A percentile compares a stretch with the other conserved stretches of the same genome.
phyloP scores from a whole-genome alignment of 805 yeast species.

The Debaryomyces maramus region DNA sequence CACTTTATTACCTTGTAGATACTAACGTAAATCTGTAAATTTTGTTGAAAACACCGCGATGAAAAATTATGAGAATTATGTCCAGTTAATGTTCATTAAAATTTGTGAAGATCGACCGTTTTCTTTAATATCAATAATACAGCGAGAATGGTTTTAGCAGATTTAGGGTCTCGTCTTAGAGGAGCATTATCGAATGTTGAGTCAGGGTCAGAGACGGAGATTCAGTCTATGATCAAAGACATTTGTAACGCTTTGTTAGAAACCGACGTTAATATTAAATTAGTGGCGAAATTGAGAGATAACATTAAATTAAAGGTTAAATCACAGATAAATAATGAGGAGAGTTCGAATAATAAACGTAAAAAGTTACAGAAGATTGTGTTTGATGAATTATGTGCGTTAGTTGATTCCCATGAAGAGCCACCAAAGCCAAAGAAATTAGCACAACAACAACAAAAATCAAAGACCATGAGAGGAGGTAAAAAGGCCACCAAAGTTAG shows the following conservation, averaged over 20 bases:
- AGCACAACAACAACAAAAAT: constrained; percentile 11
- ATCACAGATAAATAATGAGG: constrained; percentile 50
- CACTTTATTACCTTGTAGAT: too few relatives aligned
- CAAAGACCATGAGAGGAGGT: constrained; percentile 28
- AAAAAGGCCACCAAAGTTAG: constrained; percentile 20
- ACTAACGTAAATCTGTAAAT: too few relatives aligned
- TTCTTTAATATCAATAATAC: too few relatives aligned
- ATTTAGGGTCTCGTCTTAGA: constrained; percentile 43
- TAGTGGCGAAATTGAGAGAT: constrained; percentile 76
- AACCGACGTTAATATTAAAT: constrained; percentile 87
- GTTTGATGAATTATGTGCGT: constrained; percentile 83
- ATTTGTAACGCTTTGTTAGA: constrained; percentile 88
- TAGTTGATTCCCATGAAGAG: constrained; percentile 71
- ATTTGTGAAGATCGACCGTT: too few relatives aligned
- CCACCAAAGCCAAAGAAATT: constrained; percentile 85
- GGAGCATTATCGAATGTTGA: constrained; percentile 44
- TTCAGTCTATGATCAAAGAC: constrained; percentile 68
- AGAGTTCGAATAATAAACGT: constrained; percentile 63
- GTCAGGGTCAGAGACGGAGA: constrained; percentile 40
- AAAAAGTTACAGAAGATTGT: constrained; percentile 89
- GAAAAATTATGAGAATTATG: constrained; percentile 1
- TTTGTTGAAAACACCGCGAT: not conserved
- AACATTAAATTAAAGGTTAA: constrained; percentile 53
- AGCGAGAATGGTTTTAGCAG: constrained; percentile 47
- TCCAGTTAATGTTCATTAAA: too few relatives aligned